Evolutionary conservation across 78 protist species (phyloP).

Genomic region (Planoprotostelium fungivorum): DNA sequence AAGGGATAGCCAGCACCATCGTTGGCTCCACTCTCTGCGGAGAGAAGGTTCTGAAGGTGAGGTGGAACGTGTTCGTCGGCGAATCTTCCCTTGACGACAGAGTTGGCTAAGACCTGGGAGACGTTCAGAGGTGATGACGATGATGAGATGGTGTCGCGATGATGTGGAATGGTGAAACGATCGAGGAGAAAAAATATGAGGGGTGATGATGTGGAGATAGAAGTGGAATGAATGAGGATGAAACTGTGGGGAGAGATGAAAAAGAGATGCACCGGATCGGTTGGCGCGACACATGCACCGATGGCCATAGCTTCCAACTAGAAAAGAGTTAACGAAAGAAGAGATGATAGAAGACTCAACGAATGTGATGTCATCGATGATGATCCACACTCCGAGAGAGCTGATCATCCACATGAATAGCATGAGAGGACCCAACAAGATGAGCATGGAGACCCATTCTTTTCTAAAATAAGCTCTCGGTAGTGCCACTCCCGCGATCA

Average conservation of each 20-base stretch:
- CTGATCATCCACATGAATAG: not conserved
- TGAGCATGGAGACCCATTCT: not conserved
- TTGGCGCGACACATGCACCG: not conserved
- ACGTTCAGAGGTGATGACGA: not conserved
- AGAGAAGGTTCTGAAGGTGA: not conserved
- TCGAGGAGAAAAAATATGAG: no score
- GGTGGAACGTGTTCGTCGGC: not conserved
- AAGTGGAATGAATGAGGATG: no score
- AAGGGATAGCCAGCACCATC: not conserved
- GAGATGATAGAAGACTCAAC: not conserved
- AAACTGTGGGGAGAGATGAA: no score
- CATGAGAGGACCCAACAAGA: not conserved
- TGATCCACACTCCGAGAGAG: not conserved
- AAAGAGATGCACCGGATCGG: not conserved
- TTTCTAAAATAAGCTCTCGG: not conserved
- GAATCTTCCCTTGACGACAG: not conserved
- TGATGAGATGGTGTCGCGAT: not conserved
- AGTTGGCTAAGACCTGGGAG: not conserved
- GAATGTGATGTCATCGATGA: not conserved
- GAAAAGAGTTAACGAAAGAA: not conserved
- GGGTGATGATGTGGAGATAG: no score
- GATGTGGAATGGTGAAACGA: no score
- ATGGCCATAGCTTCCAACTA: not conserved
- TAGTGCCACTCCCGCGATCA: not conserved
- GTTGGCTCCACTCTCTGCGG: not conserved